Conservation (phyloP, 2,329 filamentous ascomycete genomes). For the Metarhizium humberi region DNA sequence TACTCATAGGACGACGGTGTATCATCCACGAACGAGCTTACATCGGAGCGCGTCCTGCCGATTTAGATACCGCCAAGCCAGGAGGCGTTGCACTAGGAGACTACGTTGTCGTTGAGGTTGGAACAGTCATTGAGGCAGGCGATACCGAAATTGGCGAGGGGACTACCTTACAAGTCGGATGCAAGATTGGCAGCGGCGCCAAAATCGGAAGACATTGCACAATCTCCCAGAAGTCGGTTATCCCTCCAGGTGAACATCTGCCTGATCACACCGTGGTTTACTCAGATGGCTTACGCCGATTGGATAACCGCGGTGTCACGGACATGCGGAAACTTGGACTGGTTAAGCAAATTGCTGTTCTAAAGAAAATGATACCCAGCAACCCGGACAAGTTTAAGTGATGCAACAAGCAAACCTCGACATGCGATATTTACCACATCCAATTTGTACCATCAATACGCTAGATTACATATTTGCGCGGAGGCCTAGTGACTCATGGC, state of each 20-base stretch:
- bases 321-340: conserved; percentile 56
- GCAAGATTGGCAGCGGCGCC: conserved; percentile 49
- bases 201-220: conserved; percentile 62
- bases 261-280: conserved; percentile 63
- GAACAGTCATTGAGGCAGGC: conserved; percentile 50
- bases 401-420: conserved; percentile 6
- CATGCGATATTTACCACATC: background rate
- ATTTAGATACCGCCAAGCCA: conserved; percentile 13
- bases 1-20: conserved; percentile 72
- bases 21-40: conserved; percentile 66
- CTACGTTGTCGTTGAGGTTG: conserved; percentile 53
- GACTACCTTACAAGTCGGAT: conserved; percentile 49
- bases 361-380: conserved; percentile 57
- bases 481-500: conserved; percentile 31
- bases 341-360: conserved; percentile 57
- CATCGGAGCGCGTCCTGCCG: conserved; percentile 36
- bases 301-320: conserved; percentile 50
- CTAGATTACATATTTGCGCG: background rate
- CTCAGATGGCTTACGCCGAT: conserved; percentile 49
- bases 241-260: conserved; percentile 48
- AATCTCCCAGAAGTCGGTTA: conserved; percentile 53
- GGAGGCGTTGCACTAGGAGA: conserved; percentile 50
- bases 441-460: background rate
- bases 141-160: conserved; percentile 54
- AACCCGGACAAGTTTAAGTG: conserved; percentile 43